phyloP scores from a whole-genome alignment of 73 alveolate genomes.

The Paramecium bursaria region DNA sequence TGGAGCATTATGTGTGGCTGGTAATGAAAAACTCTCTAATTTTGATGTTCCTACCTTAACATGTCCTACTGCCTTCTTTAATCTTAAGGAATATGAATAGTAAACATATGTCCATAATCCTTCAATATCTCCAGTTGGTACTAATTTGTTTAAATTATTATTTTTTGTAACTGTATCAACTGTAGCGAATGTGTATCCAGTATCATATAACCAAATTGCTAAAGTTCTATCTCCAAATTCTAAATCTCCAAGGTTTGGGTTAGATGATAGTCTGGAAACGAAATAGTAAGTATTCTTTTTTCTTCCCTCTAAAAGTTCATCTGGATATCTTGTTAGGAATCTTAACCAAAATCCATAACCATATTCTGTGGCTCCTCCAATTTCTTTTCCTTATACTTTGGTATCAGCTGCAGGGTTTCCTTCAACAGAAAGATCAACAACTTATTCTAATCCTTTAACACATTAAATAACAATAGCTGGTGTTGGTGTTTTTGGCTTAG shows the following conservation, averaged over 20 bases:
- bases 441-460: conserved; percentile 29
- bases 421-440: neutral
- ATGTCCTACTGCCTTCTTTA: conserved; percentile 19
- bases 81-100: conserved; percentile 19
- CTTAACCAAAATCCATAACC: conserved; percentile 63
- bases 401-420: conserved; percentile 18
- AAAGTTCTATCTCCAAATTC: conserved; percentile 56
- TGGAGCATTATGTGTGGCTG: conserved; percentile 33
- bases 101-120: conserved; percentile 48
- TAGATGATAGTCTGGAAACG: conserved; percentile 27
- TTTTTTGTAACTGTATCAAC: conserved; percentile 18
- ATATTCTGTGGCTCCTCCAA: conserved; percentile 43
- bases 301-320: conserved; percentile 33
- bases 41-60: conserved; percentile 22
- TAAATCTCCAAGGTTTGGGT: conserved; percentile 11
- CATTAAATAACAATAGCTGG: conserved; percentile 51
- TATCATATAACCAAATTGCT: conserved; percentile 57
- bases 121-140: conserved; percentile 59
- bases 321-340: conserved; percentile 56
- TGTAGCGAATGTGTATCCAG: conserved; percentile 25
- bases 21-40: neutral
- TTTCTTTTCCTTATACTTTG: conserved; percentile 14
- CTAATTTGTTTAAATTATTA: conserved; percentile 1
- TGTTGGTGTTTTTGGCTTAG: conserved; percentile 42
- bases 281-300: conserved; percentile 29